Conservation (phyloP, 2,329 filamentous ascomycete species). For the Westerdykella sp. region DNA sequence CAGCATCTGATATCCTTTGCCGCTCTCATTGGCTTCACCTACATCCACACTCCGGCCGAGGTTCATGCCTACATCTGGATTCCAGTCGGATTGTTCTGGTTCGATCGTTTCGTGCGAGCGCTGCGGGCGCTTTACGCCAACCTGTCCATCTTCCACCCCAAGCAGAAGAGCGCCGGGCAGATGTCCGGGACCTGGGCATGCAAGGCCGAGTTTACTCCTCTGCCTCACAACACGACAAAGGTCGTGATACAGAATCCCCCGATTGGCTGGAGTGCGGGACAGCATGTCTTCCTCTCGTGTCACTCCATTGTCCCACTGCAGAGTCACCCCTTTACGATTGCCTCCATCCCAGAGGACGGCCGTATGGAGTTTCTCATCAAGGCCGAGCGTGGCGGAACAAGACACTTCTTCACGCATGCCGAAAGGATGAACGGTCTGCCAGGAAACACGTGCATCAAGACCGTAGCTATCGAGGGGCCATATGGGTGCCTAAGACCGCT, state of each 20-base stretch:
- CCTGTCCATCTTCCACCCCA: conserved; percentile 36
- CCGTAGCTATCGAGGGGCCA: conserved; percentile 50
- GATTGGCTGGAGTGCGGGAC: conserved; percentile 55
- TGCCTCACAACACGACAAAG: conserved; percentile 51
- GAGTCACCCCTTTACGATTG: conserved; percentile 60
- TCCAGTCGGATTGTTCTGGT: conserved; percentile 54
- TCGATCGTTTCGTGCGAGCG: conserved; percentile 54
- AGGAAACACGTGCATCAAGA: conserved; percentile 15
- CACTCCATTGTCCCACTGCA: conserved; percentile 53
- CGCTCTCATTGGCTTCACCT: conserved; percentile 57
- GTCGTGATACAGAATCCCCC: conserved; percentile 52
- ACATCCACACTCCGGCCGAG: conserved; percentile 56
- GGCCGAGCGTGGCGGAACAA: conserved; percentile 49
- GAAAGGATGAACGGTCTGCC: conserved; percentile 34
- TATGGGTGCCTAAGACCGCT: conserved; percentile 49
- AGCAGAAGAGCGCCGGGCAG: conserved; percentile 22
- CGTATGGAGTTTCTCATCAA: conserved; percentile 54
- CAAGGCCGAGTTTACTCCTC: conserved; percentile 38
- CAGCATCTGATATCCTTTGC: conserved; percentile 61
- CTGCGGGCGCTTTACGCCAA: conserved; percentile 36
- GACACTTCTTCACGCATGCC: conserved; percentile 47
- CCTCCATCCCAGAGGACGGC: conserved; percentile 50
- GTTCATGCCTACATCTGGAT: conserved; percentile 62
- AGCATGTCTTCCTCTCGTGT: conserved; percentile 57
- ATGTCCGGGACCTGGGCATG: conserved; percentile 32